phyloP scores from a whole-genome alignment of 1,284 basidiomycete genomes.

The Puccinia hordei region DNA sequence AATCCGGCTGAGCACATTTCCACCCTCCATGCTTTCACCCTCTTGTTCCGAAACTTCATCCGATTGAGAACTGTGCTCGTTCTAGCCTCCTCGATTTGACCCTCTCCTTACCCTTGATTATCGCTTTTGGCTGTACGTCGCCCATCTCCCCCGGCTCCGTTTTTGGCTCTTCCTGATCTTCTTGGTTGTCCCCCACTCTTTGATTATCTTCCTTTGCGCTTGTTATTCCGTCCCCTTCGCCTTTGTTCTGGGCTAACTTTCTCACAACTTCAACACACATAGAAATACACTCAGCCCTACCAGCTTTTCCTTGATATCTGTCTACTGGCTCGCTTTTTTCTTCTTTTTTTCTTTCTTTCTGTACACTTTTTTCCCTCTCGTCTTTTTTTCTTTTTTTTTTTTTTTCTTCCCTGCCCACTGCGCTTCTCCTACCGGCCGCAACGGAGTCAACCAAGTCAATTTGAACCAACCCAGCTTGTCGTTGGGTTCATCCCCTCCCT shows the following conservation, averaged over 20 bases:
- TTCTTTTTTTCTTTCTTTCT: no score
- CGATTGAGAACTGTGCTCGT: neutral
- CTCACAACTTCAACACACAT: neutral
- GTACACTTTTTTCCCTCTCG: neutral
- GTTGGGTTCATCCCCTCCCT: neutral
- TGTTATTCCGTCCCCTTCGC: neutral
- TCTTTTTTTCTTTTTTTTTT: slow-evolving; percentile 3
- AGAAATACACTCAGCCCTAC: no score
- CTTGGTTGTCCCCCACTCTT: neutral
- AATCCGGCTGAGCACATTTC: neutral
- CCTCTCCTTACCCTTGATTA: no score
- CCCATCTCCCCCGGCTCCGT: neutral
- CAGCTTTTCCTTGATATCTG: no score
- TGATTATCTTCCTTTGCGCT: no score
- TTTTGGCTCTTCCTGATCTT: neutral
- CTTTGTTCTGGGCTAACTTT: neutral
- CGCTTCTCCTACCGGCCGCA: no score
- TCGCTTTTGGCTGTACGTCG: neutral
- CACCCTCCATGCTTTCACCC: neutral
- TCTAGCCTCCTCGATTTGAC: neutral
- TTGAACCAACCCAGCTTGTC: slow-evolving; percentile 20
- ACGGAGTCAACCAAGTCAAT: slow-evolving; percentile 21
- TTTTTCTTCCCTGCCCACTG: neutral
- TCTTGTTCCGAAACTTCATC: neutral
- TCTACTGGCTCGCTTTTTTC: no score